These are phyloP conservation scores for Geosmithia morbida DNA, from an alignment of 2,329 filamentous ascomycete species.

Conservation along the genomic window DNA sequence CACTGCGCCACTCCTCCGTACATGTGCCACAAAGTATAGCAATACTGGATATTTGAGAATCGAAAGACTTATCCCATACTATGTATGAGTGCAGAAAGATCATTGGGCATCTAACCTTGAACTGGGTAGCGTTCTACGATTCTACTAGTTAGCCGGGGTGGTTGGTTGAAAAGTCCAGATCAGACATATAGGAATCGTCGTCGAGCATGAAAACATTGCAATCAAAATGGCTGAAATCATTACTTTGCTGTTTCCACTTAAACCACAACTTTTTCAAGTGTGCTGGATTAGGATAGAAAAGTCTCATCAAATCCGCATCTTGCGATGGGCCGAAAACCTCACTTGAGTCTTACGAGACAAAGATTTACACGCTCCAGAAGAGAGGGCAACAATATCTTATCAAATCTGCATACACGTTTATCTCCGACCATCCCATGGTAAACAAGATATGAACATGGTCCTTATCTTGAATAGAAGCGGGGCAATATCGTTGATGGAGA, in stretches of 20 bases:
- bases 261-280: constrained; percentile 2
- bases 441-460: no score
- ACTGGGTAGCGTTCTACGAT: no score
- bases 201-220: constrained; percentile 3
- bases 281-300: constrained; percentile 2
- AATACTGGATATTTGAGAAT: no score
- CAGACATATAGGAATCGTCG: background rate
- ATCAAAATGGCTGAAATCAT: constrained; percentile 3
- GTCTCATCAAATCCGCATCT: constrained; percentile 3
- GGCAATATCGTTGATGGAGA: no score
- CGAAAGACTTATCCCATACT: no score
- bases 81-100: no score
- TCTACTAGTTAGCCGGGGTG: no score
- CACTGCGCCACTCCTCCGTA: no score
- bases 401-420: background rate
- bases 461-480: no score
- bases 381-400: background rate
- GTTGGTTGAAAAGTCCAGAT: background rate
- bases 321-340: constrained; percentile 1
- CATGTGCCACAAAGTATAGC: no score
- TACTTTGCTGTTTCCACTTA: background rate
- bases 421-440: background rate
- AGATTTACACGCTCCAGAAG: background rate
- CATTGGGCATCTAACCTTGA: no score
- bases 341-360: background rate